These are phyloP conservation scores for Apiotrichum mycotoxinovorans DNA, from an alignment of 1,284 basidiomycete genomes.

Conservation along the genomic window DNA sequence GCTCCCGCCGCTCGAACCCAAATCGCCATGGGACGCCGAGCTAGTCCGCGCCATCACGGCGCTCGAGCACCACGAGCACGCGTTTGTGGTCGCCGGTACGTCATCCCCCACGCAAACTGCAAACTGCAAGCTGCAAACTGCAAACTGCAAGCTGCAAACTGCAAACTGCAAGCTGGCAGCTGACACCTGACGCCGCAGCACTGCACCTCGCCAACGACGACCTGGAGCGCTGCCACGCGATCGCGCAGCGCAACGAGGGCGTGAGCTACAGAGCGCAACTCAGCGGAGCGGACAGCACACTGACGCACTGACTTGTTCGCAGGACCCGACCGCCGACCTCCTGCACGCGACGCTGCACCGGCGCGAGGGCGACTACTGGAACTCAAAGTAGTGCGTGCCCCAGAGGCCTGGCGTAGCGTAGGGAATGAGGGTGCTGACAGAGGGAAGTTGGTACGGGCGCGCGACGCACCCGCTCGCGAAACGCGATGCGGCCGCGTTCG, in stretches of 20 bases:
- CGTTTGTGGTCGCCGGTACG: constrained; percentile 39
- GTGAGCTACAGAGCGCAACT: constrained; percentile 20
- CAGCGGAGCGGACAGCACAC: not conserved
- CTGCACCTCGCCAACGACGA: constrained; percentile 50
- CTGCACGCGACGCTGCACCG: constrained; percentile 48
- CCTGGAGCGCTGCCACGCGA: constrained; percentile 41
- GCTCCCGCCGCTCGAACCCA: constrained; percentile 40
- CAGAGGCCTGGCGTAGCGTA: not conserved
- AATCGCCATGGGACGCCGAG: constrained; percentile 28
- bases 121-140: too few relatives aligned
- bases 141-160: not conserved
- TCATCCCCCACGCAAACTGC: not conserved
- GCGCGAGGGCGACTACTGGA: constrained; percentile 49
- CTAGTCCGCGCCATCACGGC: constrained; percentile 28
- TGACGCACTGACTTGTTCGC: constrained; percentile 1
- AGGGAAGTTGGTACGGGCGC: constrained; percentile 41
- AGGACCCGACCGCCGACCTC: constrained; percentile 42
- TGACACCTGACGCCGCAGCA: constrained; percentile 16
- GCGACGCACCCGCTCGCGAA: constrained; percentile 36
- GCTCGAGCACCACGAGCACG: constrained; percentile 27
- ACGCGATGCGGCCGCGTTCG: constrained; percentile 31
- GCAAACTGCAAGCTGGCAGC: not conserved
- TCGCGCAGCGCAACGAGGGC: constrained; percentile 42
- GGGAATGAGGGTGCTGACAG: too few relatives aligned
- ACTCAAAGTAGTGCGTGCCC: constrained; percentile 46